Conservation (phyloP, 495 filamentous ascomycete species). For the Sabuloglossum arenarium region DNA sequence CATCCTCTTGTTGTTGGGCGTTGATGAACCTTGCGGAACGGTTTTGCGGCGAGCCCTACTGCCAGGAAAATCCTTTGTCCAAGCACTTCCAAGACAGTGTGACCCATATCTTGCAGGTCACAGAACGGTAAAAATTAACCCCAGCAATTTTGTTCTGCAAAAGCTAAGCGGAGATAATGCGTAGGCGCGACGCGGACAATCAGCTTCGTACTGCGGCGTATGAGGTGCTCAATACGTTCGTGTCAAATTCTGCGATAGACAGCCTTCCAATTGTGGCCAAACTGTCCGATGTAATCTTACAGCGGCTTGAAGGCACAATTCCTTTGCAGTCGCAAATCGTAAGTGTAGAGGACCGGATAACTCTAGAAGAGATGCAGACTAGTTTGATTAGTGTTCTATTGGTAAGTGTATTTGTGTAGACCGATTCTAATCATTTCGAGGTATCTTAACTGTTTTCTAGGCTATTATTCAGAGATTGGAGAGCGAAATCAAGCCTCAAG, state of each 20-base stretch:
- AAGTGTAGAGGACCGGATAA: constrained; percentile 85
- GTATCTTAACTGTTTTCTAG: constrained; percentile 9
- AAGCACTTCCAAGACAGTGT: constrained; percentile 88
- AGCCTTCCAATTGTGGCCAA: constrained; percentile 60
- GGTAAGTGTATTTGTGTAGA: constrained; percentile 14
- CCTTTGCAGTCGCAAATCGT: constrained; percentile 87
- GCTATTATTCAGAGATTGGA: constrained; percentile 84
- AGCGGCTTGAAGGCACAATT: constrained; percentile 76
- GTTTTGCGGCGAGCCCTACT: constrained; percentile 65
- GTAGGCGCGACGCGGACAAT: constrained; percentile 57
- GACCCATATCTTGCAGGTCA: constrained; percentile 61
- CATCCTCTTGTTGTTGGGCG: constrained; percentile 94
- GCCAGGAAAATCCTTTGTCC: constrained; percentile 62
- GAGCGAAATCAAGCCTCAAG: constrained; percentile 73
- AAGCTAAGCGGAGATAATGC: constrained; percentile 3
- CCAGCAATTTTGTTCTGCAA: not conserved
- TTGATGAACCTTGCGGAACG: constrained; percentile 96
- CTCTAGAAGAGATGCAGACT: constrained; percentile 91
- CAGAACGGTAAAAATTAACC: constrained; percentile 42
- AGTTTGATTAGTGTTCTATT: constrained; percentile 79
- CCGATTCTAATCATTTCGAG: not conserved
- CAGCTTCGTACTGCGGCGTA: constrained; percentile 96
- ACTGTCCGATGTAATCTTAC: constrained; percentile 64
- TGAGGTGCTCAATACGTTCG: constrained; percentile 86
- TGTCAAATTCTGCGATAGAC: constrained; percentile 71